Percentiles rank a stretch among this genome's conserved stretches.
phyloP scores from a whole-genome alignment of 2,329 filamentous ascomycete genomes.

The Aspergillus aculeatinus region DNA sequence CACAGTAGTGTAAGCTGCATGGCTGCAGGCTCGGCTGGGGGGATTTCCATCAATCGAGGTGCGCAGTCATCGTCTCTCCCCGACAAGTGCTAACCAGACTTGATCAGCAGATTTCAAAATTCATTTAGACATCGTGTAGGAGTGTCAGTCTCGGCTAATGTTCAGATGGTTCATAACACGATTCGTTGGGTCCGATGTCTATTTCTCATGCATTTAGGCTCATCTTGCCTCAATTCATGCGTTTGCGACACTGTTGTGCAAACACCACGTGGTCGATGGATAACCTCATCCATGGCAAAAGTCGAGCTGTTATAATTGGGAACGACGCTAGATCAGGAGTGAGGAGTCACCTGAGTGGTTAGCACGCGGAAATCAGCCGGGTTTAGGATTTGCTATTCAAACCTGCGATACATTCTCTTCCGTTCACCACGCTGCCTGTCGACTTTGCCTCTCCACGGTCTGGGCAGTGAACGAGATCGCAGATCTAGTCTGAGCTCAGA shows the following conservation, averaged over 20 bases:
- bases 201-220: background rate
- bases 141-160: background rate
- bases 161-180: background rate
- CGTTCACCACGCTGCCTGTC: background rate
- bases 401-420: background rate
- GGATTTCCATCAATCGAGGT: conserved; percentile 4
- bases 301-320: background rate
- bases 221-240: background rate
- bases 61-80: background rate
- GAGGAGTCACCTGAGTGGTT: background rate
- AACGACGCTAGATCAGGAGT: background rate
- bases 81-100: background rate
- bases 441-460: background rate
- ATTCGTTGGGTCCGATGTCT: background rate
- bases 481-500: background rate
- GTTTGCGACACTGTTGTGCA: background rate
- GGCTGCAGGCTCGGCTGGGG: background rate
- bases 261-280: background rate
- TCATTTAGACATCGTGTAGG: background rate
- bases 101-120: background rate
- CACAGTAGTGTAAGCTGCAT: background rate
- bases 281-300: background rate
- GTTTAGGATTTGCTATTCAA: too few species aligned
- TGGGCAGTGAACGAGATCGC: background rate
- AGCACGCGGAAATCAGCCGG: background rate